Percentiles rank a stretch among this genome's conserved stretches.
phyloP scores from a whole-genome alignment of 208 protist genomes.

The Leishmania martiniquensis region DNA sequence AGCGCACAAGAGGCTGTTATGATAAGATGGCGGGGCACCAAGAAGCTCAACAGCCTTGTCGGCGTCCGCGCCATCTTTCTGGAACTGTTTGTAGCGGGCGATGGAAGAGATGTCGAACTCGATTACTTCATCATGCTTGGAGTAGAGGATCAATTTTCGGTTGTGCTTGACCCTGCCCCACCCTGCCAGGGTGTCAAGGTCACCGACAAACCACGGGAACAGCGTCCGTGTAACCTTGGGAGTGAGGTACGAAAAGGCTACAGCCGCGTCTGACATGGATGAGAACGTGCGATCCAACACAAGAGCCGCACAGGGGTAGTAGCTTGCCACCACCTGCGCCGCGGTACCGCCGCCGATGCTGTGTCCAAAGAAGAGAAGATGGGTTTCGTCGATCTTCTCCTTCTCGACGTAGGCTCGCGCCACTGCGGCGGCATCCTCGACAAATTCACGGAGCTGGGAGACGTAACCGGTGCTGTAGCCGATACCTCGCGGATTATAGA shows the following conservation, averaged over 20 bases:
- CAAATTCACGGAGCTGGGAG: conserved; percentile 48
- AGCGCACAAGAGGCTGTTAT: conserved; percentile 29
- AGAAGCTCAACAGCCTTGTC: conserved; percentile 46
- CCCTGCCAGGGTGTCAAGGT: conserved; percentile 52
- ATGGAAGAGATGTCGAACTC: conserved; percentile 47
- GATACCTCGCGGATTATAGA: conserved; percentile 82
- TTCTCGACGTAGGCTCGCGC: conserved; percentile 34
- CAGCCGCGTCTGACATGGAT: conserved; percentile 67
- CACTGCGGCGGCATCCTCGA: conserved; percentile 63
- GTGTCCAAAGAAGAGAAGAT: conserved; percentile 79
- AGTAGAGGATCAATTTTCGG: conserved; percentile 71
- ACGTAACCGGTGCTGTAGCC: conserved; percentile 74
- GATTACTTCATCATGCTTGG: conserved; percentile 76
- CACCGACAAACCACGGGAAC: conserved; percentile 43
- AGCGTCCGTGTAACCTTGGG: conserved; percentile 40
- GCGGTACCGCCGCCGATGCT: conserved; percentile 82
- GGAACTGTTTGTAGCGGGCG: conserved; percentile 47
- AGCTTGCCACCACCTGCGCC: conserved; percentile 43
- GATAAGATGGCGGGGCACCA: conserved; percentile 23
- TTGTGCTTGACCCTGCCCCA: conserved; percentile 46
- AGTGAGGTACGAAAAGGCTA: conserved; percentile 61
- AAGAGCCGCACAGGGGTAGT: conserved; percentile 36
- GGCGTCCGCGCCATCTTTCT: conserved; percentile 17
- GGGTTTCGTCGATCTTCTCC: conserved; percentile 37
- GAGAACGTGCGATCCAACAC: conserved; percentile 85